Evolutionary conservation across 768 basidiomycete species (phyloP), one percentile per base, ranked within the genome.

Genomic region (Tylopilus sp.): DNA sequence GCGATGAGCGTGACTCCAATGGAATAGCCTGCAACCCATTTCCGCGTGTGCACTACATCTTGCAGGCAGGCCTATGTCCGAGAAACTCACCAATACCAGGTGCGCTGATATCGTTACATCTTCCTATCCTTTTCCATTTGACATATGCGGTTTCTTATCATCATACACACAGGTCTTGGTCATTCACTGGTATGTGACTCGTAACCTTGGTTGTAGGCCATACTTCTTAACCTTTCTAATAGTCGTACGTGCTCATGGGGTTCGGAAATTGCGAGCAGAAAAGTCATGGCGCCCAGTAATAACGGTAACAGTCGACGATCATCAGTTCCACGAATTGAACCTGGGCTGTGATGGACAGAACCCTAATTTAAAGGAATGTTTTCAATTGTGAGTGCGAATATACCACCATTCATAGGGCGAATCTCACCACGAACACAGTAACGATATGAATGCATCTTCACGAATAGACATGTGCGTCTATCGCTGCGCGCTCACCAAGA

Each of bases 341-440:
- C 78, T 89, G 3, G 87, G 87, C 0, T 72, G 72, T 19, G 86
- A 89, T 50, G 87, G 87, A 0, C 85, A 87, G 61, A 86, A 84
- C 52, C 78, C 84, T 1, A 88, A 89, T 59, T 69, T 82, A 44
- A 85, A 82, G 55, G 72, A 77, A 1, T 67, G 65, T 1, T 78
- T 84, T 52, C 58, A 63, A 25, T 72, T 87, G 87, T 87, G 63
- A 49, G 83, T 73, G 13, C 7, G 4, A 29, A 2, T 6, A 11
- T 24, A 21, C 9, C 2, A 0, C 9, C 10, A 5, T 4, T n/a
- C 12, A 3, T 40, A 6, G 19, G 6, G n/a, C n/a, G 33, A 38
- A 12, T 9, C 22, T 58, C 1, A 16, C 38, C 42, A 8, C 11
- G 40, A 16, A 41, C 9, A 33, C 10, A 86, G 85, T 33, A 64